Base-by-base conservation (phyloP, 2,329 filamentous ascomycete genomes). In the Geosmithia morbida region DNA sequence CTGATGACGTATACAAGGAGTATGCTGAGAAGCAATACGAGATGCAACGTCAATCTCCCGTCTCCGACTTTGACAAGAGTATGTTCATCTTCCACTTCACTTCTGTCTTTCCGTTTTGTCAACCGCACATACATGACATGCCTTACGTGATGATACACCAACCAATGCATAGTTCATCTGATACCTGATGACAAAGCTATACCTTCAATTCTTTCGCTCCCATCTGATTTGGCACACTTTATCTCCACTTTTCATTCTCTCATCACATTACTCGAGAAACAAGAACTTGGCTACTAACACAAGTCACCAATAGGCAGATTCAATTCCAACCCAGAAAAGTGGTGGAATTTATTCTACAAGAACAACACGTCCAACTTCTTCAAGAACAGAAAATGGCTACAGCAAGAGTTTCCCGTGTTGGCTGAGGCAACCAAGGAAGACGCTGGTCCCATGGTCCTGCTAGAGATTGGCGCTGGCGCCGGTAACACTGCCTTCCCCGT, bases 341-440 rank as follows among this genome's bases (percentile, higher is more conserved):
- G 88, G 87, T 98, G 92, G 92, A 92, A 98, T 59, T 69, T 85
- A 48, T 98, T 98, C 67, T 98, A 98, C 72, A 89, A 92, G 67
- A 95, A 97, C 68, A 97, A 98, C 66, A 86, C 85, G 18, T 78
- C 83, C 57, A 97, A 97, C 60, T 98, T 98, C 67, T 98, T 98
- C 79, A 98, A 98, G 67, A 85, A 98, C 61, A 79, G 92, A 53
- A 97, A 97, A 63, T 98, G 92, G 92, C 70, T 98, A 30, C 83
- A 85, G 53, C 90, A 97, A 63, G 92, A 98, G 63, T 98, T 98
- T 54, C 92, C 92, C 0, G 69, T 97, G 3, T 69, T 98, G n/a
- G 77, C 74, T 20, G 75, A 85, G 49, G 74, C 95, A 46, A 90
- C 85, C 13, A 68, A 74, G 49, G 74, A 79, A 52, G 80, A 81